Evolutionary conservation across 1,284 basidiomycete genomes (phyloP), one percentile per base, ranked within the genome.

Genomic region (Ceratobasidium sp.): DNA sequence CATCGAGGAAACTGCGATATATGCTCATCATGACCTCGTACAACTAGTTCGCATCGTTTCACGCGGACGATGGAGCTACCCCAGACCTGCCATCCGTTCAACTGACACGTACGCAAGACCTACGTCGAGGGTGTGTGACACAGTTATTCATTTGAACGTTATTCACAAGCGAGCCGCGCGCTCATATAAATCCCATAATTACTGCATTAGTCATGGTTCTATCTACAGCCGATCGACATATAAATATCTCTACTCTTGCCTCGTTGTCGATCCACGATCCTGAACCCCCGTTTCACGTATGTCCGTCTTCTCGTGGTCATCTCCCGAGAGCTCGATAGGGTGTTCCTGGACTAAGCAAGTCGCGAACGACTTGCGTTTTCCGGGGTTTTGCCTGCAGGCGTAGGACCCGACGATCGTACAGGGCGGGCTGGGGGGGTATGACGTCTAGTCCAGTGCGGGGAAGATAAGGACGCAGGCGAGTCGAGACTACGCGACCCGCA

Each of bases 231-330:
- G 33, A 38, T 61, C 59, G n/a, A 61, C 33, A 38, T 10, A 38
- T 33, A 61, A 20, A 20, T 17, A 61, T 56, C 52, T 13, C 17
- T 23, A n/a, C n/a, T n/a, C n/a, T n/a, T 4, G 38, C 42, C 42
- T 64, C 42, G 38, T 12, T 26, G 62, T 64, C 4, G 20, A 64
- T 6, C 23, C 26, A 2, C 20, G 23, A n/a, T n/a, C 62, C 62
- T 42, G 42, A 20, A 64, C 62, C 62, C 62, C 42, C 62, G 62
- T 64, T 64, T 64, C 62, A 64, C 10, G 62, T 64, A 44, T 42
- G 62, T 64, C 42, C 15, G 62, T 33, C 62, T 64, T 64, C 62
- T 28, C 40, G 20, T 12, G 20, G 12, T 64, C 38, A 64, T 64
- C 40, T 46, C 40, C 42, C 42, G 40, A 46, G 42, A n/a, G n/a